Conservation (phyloP, 805 yeast genomes). For the Grigorovia jiainica region DNA sequence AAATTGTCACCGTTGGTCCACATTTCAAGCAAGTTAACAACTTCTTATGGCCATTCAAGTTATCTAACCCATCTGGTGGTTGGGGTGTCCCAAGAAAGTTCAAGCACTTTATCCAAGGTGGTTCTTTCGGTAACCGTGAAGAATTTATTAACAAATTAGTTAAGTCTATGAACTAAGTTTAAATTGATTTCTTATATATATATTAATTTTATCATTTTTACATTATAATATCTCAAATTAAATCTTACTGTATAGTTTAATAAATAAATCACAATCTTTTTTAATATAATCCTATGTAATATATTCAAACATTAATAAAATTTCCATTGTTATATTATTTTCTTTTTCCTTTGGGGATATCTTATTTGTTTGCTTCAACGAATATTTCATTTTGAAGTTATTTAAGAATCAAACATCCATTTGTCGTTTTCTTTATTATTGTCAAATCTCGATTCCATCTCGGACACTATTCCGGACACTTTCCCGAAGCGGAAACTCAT, state of each 20-base stretch:
- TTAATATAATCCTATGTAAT: too few relatives aligned
- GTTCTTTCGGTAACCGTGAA: constrained; percentile 98
- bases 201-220: background rate
- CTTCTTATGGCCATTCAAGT: constrained; percentile 97
- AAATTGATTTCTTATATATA: background rate
- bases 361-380: too few relatives aligned
- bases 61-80: constrained; percentile 95
- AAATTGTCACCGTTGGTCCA: constrained; percentile 93
- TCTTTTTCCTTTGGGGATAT: too few relatives aligned
- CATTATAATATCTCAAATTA: background rate
- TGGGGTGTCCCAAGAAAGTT: constrained; percentile 96
- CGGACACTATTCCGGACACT: too few relatives aligned
- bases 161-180: constrained; percentile 79
- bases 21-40: constrained; percentile 98
- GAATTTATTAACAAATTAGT: constrained; percentile 89
- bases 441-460: too few relatives aligned
- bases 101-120: constrained; percentile 96
- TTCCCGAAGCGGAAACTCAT: background rate
- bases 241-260: background rate
- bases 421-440: too few relatives aligned
- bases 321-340: too few relatives aligned
- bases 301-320: too few relatives aligned
- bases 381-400: too few relatives aligned
- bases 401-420: too few relatives aligned
- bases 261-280: too few relatives aligned